Conservation (phyloP, 345 rosid species). For the sweet orange (Citrus sinensis) region DVS_A1.0 CM039166.1:23516001-23516500, state of each 20-base stretch:
- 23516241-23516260: conserved; percentile 85
- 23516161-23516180: conserved; percentile 90
- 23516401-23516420: conserved; percentile 73
- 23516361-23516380: conserved; percentile 71
- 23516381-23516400: conserved; percentile 69
- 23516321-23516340: conserved; percentile 12
- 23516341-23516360: conserved; percentile 20
- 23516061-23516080: not conserved
- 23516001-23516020: conserved; percentile 23
- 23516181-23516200: conserved; percentile 87
- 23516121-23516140: conserved; percentile 35
- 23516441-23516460: conserved; percentile 80
- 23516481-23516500: conserved; percentile 53
- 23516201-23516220: conserved; percentile 74
- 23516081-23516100: conserved; percentile 5
- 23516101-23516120: conserved; percentile 11
- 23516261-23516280: conserved; percentile 15
- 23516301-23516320: not conserved
- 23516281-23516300: not conserved
- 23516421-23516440: conserved; percentile 81
- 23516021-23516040: not conserved
- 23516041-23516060: conserved; percentile 5
- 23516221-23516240: conserved; percentile 85
- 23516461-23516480: conserved; percentile 69
- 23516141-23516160: conserved; percentile 80